These are phyloP conservation scores for Gigaspora rosea DNA, from an alignment of 192 early-diverging fungal species.

Conservation along the genomic window DNA sequence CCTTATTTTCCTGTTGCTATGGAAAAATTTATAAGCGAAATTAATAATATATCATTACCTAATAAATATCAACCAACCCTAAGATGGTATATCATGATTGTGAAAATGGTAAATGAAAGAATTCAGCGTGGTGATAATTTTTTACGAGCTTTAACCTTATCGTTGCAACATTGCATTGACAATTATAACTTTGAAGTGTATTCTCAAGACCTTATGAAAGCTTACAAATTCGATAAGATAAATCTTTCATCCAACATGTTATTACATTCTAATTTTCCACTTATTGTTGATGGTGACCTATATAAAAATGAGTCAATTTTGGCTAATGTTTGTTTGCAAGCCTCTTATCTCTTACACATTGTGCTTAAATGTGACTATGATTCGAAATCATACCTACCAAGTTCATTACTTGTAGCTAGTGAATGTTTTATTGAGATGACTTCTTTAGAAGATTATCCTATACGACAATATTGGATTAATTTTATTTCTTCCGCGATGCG, in stretches of 20 bases:
- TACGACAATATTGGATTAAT: conserved; percentile 51
- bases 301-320: conserved; percentile 59
- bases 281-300: conserved; percentile 51
- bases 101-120: conserved; percentile 48
- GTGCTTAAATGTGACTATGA: conserved; percentile 34
- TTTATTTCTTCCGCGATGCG: conserved; percentile 3
- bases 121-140: conserved; percentile 54
- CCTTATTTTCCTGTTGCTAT: conserved; percentile 41
- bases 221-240: not conserved
- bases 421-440: conserved; percentile 58
- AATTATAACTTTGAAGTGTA: not conserved
- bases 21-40: conserved; percentile 45
- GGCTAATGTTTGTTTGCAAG: conserved; percentile 54
- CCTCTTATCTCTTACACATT: conserved; percentile 53
- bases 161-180: conserved; percentile 38
- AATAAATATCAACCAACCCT: conserved; percentile 42
- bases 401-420: conserved; percentile 38
- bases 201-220: not conserved
- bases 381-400: not conserved
- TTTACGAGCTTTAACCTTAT: conserved; percentile 41
- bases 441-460: conserved; percentile 41
- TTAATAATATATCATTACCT: conserved; percentile 34
- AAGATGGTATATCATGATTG: conserved; percentile 51
- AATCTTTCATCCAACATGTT: conserved; percentile 30
- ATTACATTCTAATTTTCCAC: conserved; percentile 48